A percentile compares a stretch with the other conserved stretches of the same genome.
Conservation (phyloP, 2,329 filamentous ascomycete genomes). For the Xylaria sp. region DNA sequence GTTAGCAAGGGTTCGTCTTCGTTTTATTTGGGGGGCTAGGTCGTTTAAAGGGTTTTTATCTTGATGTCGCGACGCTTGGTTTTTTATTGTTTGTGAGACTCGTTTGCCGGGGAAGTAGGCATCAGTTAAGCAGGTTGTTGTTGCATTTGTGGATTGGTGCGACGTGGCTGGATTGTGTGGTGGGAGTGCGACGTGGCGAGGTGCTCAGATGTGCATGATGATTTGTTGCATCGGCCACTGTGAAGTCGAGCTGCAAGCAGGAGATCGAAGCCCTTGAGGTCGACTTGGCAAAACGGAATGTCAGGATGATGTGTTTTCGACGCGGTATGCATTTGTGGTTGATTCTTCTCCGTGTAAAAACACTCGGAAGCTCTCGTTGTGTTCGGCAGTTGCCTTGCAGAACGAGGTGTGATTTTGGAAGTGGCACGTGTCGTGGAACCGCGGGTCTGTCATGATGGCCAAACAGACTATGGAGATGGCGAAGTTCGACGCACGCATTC, state of each 20-base stretch:
- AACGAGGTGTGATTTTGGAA: too few species aligned
- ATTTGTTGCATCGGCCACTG: background rate
- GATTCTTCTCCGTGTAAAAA: too few species aligned
- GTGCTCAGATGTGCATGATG: background rate
- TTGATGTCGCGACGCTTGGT: background rate
- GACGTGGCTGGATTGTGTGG: background rate
- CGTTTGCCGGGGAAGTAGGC: background rate
- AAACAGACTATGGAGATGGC: background rate
- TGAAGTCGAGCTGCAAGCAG: background rate
- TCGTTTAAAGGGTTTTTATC: background rate
- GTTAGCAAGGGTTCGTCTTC: background rate
- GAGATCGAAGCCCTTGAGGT: background rate
- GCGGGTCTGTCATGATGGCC: too few species aligned
- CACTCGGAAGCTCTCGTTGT: too few species aligned
- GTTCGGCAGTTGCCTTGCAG: too few species aligned
- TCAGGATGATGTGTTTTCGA: background rate
- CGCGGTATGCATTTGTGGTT: too few species aligned
- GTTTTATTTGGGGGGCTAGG: background rate
- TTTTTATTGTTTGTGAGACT: background rate
- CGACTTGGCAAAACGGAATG: background rate
- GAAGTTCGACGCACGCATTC: background rate
- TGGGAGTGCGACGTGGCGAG: background rate
- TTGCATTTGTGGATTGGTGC: background rate
- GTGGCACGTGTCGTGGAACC: too few species aligned
- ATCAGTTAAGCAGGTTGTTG: background rate